A percentile compares a stretch with the other conserved stretches of the same genome.
These are phyloP conservation scores for Pterulicium gracile DNA, from an alignment of 1,284 basidiomycete species.

Conservation along the genomic window DNA sequence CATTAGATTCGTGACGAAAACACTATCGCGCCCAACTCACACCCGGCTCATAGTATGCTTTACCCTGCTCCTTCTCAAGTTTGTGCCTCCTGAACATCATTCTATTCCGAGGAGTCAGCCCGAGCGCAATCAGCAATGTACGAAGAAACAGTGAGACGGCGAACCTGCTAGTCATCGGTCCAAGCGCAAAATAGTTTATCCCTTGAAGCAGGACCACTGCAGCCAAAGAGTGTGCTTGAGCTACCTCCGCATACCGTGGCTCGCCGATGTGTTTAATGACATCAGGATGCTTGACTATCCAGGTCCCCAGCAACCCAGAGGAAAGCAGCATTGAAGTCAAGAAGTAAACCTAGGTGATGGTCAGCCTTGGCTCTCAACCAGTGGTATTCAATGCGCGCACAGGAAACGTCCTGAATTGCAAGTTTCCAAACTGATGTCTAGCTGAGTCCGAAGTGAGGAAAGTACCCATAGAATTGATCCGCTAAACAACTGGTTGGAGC, in stretches of 20 bases:
- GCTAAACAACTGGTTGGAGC: conserved; percentile 14
- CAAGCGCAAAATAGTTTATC: conserved; percentile 48
- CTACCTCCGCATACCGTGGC: conserved; percentile 51
- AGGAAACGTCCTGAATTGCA: conserved; percentile 69
- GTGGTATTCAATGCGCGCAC: conserved; percentile 8
- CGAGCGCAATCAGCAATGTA: conserved; percentile 4
- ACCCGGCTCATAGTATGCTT: conserved; percentile 47
- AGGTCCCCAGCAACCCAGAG: conserved; percentile 44
- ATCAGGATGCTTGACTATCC: conserved; percentile 54
- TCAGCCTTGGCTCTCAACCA: background rate
- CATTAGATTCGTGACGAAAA: too few species aligned
- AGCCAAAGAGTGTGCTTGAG: conserved; percentile 57
- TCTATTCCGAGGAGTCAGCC: conserved; percentile 21
- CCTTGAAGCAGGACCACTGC: conserved; percentile 39
- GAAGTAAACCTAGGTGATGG: conserved; percentile 44
- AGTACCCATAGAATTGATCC: conserved; percentile 1
- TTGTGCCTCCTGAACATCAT: conserved; percentile 65
- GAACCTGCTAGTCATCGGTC: conserved; percentile 58
- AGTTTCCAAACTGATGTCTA: conserved; percentile 61
- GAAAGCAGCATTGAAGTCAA: conserved; percentile 45
- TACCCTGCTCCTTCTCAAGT: conserved; percentile 67
- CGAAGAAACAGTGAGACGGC: conserved; percentile 16
- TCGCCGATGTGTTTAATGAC: conserved; percentile 38
- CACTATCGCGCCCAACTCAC: too few species aligned
- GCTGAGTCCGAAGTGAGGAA: conserved; percentile 24